These are phyloP conservation scores for Beauveria brongniartii DNA, from an alignment of 2,329 filamentous ascomycete species.

Conservation along the genomic window DNA sequence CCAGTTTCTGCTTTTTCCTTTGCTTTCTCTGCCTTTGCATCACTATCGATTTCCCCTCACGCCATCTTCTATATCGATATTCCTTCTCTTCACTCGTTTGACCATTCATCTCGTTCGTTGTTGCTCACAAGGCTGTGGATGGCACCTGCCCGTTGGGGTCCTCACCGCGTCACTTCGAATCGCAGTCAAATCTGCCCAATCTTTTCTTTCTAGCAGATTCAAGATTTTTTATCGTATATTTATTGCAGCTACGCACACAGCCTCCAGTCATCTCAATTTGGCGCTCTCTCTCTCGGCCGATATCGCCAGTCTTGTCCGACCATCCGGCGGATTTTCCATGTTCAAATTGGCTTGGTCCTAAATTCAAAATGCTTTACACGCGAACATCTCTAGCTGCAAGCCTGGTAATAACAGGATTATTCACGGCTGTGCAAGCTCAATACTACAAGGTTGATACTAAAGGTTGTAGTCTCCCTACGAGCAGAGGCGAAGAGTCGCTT, in stretches of 20 bases:
- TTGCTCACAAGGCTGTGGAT: not conserved
- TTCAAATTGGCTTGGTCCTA: not conserved
- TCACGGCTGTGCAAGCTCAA: not conserved
- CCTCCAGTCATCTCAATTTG: no score
- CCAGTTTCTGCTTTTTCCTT: not conserved
- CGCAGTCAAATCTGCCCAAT: not conserved
- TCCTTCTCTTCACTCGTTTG: not conserved
- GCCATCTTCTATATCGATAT: not conserved
- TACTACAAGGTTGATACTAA: constrained; percentile 11
- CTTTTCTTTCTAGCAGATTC: not conserved
- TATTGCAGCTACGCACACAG: not conserved
- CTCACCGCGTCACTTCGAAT: not conserved
- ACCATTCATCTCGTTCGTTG: not conserved
- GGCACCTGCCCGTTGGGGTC: not conserved
- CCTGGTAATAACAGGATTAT: not conserved
- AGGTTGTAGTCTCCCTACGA: not conserved
- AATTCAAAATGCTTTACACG: not conserved
- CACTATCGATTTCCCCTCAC: not conserved
- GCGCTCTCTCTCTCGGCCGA: not conserved
- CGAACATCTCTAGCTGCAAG: not conserved
- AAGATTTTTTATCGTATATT: not conserved
- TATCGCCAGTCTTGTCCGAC: not conserved
- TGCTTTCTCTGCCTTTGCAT: not conserved
- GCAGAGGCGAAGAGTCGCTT: not conserved
- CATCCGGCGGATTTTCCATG: not conserved